These are phyloP conservation scores for Agrocybe praecox DNA, from an alignment of 768 basidiomycete genomes.

Conservation along the genomic window DNA sequence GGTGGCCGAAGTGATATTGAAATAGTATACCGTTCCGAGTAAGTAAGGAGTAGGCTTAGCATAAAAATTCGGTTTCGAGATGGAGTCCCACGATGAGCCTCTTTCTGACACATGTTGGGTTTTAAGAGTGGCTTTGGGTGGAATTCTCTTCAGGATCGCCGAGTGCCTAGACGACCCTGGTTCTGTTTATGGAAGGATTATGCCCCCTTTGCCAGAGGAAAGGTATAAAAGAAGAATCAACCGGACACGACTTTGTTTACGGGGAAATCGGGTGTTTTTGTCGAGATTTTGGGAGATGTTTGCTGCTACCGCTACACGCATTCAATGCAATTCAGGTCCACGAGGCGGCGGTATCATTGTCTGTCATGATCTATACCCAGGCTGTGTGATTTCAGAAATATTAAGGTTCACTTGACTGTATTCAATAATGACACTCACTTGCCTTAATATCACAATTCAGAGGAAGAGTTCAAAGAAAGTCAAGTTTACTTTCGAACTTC, in stretches of 20 bases:
- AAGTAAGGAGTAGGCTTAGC: background rate
- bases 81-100: conserved; percentile 19
- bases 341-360: conserved; percentile 15
- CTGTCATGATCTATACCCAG: conserved; percentile 8
- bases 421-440: background rate
- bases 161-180: conserved; percentile 16
- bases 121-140: conserved; percentile 13
- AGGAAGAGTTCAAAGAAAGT: background rate
- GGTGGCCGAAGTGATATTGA: conserved; percentile 3
- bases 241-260: conserved; percentile 10
- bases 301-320: conserved; percentile 9
- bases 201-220: conserved; percentile 15
- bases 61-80: conserved; percentile 1
- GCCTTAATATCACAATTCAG: background rate
- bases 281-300: conserved; percentile 7
- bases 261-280: conserved; percentile 14
- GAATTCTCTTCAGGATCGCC: conserved; percentile 26
- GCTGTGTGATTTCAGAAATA: conserved; percentile 3
- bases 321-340: conserved; percentile 7
- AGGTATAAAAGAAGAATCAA: conserved; percentile 17
- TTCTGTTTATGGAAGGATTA: conserved; percentile 19
- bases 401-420: background rate
- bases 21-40: background rate
- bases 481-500: background rate
- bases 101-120: conserved; percentile 16